Percentiles rank a stretch among this genome's conserved stretches.
phyloP scores from a whole-genome alignment of 2,329 filamentous ascomycete species.

The Botrytis fragariae region DNA sequence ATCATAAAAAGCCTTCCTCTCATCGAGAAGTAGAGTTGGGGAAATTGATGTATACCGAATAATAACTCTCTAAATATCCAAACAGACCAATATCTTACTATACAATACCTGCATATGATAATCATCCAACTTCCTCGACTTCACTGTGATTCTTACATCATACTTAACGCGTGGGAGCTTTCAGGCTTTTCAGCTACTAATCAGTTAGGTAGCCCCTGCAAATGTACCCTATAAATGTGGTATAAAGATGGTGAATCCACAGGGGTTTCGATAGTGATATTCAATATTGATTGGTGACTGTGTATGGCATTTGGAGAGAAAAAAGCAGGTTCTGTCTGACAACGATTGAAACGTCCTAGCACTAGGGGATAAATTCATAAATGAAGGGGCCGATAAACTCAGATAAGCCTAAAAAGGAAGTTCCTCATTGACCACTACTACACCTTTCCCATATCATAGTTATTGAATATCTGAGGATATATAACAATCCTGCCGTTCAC shows the following conservation, averaged over 20 bases:
- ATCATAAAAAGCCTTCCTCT: neutral
- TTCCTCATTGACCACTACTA: neutral
- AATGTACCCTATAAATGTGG: constrained; percentile 3
- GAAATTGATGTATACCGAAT: neutral
- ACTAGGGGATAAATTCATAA: neutral
- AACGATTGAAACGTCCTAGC: neutral
- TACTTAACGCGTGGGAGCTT: neutral
- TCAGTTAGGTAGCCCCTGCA: neutral
- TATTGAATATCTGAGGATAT: neutral
- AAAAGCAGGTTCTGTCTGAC: constrained; percentile 11
- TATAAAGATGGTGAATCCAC: neutral
- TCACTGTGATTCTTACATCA: constrained; percentile 1
- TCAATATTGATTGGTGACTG: constrained; percentile 14
- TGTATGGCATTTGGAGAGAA: neutral
- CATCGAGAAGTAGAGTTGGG: neutral
- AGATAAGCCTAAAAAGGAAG: neutral
- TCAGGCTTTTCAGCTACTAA: neutral
- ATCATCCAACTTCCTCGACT: neutral
- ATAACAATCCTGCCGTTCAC: neutral
- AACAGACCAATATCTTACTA: neutral
- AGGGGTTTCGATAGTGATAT: constrained; percentile 6
- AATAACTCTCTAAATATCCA: neutral
- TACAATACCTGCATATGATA: neutral
- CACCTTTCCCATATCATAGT: neutral
- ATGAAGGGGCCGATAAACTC: neutral